phyloP scores from a whole-genome alignment of 805 yeast species.

The Grigorovia jiainica region DNA sequence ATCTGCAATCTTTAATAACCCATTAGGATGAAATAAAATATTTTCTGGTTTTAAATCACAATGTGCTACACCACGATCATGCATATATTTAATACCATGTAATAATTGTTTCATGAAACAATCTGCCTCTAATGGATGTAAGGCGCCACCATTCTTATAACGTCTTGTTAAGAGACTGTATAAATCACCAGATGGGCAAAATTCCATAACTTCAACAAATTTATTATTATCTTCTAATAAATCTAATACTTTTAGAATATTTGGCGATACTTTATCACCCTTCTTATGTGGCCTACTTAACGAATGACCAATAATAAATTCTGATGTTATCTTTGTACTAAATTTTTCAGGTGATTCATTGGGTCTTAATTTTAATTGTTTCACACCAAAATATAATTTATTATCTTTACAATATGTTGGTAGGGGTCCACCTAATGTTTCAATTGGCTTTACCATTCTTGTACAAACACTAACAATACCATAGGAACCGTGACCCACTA shows the following conservation, averaged over 20 bases:
- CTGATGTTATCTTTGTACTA: conserved; percentile 78
- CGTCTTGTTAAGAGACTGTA: conserved; percentile 44
- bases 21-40: conserved; percentile 56
- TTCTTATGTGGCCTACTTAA: conserved; percentile 34
- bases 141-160: conserved; percentile 38
- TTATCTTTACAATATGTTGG: conserved; percentile 59
- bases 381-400: conserved; percentile 71
- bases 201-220: conserved; percentile 88
- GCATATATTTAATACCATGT: conserved; percentile 77
- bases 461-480: conserved; percentile 87
- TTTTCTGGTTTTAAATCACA: conserved; percentile 90
- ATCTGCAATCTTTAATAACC: conserved; percentile 64
- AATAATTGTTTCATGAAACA: conserved; percentile 83
- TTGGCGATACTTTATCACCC: conserved; percentile 29
- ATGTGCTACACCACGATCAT: conserved; percentile 86
- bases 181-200: conserved; percentile 77
- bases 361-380: conserved; percentile 77
- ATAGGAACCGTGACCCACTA: conserved; percentile 89
- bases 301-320: conserved; percentile 78
- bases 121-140: conserved; percentile 65
- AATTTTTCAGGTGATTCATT: conserved; percentile 91
- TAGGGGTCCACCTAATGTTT: conserved; percentile 7
- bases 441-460: conserved; percentile 29
- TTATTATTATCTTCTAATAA: conserved; percentile 63
- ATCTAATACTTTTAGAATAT: conserved; percentile 72